Evolutionary conservation across 2,329 filamentous ascomycete species (phyloP).

Genomic region (Diaporthe citri): DNA sequence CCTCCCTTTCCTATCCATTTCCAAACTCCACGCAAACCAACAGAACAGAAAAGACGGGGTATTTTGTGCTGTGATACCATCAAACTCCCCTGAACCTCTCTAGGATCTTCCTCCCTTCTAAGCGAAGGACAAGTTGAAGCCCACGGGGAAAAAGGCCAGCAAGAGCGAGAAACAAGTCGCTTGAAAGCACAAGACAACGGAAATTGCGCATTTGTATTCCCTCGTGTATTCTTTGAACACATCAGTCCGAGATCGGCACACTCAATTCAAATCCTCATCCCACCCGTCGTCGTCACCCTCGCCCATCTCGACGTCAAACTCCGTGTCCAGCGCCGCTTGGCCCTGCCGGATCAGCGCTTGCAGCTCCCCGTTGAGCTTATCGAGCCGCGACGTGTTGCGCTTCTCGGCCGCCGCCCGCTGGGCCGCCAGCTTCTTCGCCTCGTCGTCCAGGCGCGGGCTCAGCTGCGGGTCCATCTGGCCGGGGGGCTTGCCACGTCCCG

Average conservation of each 20-base stretch:
- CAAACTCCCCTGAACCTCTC: background rate
- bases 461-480: constrained; percentile 47
- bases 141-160: background rate
- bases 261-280: constrained; percentile 50
- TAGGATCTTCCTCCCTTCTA: background rate
- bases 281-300: constrained; percentile 59
- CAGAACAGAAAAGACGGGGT: background rate
- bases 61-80: constrained; percentile 13
- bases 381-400: constrained; percentile 83
- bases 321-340: constrained; percentile 85
- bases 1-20: background rate
- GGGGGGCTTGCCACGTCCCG: constrained; percentile 44
- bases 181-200: background rate
- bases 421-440: constrained; percentile 82
- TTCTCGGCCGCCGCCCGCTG: constrained; percentile 79
- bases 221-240: background rate
- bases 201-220: background rate
- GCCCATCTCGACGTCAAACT: constrained; percentile 76
- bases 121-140: background rate
- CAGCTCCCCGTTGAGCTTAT: constrained; percentile 82
- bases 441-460: constrained; percentile 69
- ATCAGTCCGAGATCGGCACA: background rate
- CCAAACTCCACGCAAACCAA: constrained; percentile 7
- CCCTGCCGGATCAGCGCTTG: constrained; percentile 91
- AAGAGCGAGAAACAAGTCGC: background rate